Evolutionary conservation across 768 basidiomycete genomes (phyloP).

Genomic region (Naganishia randhawae): DNA sequence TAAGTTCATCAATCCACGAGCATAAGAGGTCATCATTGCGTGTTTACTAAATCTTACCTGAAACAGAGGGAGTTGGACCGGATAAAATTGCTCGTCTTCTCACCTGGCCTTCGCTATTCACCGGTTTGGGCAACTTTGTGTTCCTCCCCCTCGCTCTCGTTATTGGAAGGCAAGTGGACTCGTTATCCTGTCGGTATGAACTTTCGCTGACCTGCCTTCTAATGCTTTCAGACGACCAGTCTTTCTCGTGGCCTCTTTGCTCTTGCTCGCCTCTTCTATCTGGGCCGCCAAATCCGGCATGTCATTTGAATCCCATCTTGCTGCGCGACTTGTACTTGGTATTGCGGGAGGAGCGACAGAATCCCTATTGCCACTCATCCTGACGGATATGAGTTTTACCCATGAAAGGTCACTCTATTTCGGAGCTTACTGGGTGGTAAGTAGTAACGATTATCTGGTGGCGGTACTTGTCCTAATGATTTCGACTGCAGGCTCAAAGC

Average conservation of each 20-base stretch:
- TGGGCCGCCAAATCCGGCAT: slow-evolving; percentile 17
- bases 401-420: slow-evolving; percentile 13
- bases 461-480: neutral
- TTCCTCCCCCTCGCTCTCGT: slow-evolving; percentile 20
- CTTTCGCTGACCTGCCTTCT: neutral
- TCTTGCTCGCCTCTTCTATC: slow-evolving; percentile 2
- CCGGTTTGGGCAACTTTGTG: slow-evolving; percentile 22
- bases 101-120: slow-evolving; percentile 24
- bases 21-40: neutral
- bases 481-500: slow-evolving; percentile 6
- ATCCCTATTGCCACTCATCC: slow-evolving; percentile 15
- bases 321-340: slow-evolving; percentile 15
- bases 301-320: slow-evolving; percentile 8
- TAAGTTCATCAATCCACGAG: neutral
- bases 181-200: neutral
- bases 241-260: slow-evolving; percentile 11
- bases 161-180: slow-evolving; percentile 13
- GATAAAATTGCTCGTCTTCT: slow-evolving; percentile 16
- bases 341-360: slow-evolving; percentile 14
- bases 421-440: slow-evolving; percentile 20
- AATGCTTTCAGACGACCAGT: slow-evolving; percentile 12
- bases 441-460: neutral
- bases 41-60: neutral
- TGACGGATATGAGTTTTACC: slow-evolving; percentile 20
- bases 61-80: slow-evolving; percentile 18